These are phyloP conservation scores for Candida freyschussii DNA, from an alignment of 1,139 yeast genomes.

Conservation along the genomic window DNA sequence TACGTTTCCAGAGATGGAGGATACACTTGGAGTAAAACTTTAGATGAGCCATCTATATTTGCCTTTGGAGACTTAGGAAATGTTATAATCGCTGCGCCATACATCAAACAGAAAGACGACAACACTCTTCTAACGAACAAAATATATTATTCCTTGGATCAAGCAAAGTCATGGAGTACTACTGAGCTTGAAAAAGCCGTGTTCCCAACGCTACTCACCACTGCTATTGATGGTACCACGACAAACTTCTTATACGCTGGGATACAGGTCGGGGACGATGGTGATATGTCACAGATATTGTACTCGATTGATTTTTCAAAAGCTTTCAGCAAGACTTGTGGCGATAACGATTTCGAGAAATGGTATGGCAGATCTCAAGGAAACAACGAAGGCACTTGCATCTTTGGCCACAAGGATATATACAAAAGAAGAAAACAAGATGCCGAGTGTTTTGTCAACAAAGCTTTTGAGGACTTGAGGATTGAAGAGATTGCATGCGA, in stretches of 20 bases:
- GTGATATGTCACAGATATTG: conserved; percentile 16
- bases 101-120: conserved; percentile 23
- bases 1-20: conserved; percentile 81
- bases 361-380: conserved; percentile 52
- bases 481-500: conserved; percentile 56
- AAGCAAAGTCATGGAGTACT: conserved; percentile 63
- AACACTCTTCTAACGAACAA: conserved; percentile 27
- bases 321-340: conserved; percentile 54
- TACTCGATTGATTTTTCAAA: conserved; percentile 55
- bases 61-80: conserved; percentile 83
- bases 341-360: conserved; percentile 58
- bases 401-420: conserved; percentile 68
- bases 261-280: conserved; percentile 25
- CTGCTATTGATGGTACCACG: conserved; percentile 75
- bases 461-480: conserved; percentile 53
- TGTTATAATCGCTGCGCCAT: conserved; percentile 58
- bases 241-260: conserved; percentile 56
- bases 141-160: conserved; percentile 62
- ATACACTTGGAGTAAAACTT: conserved; percentile 54
- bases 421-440: conserved; percentile 64
- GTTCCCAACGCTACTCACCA: conserved; percentile 43
- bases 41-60: conserved; percentile 51
- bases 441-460: conserved; percentile 65
- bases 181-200: conserved; percentile 45
- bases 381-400: conserved; percentile 51